These are phyloP conservation scores for Suillus paluster DNA, from an alignment of 768 basidiomycete species.

Conservation along the genomic window DNA sequence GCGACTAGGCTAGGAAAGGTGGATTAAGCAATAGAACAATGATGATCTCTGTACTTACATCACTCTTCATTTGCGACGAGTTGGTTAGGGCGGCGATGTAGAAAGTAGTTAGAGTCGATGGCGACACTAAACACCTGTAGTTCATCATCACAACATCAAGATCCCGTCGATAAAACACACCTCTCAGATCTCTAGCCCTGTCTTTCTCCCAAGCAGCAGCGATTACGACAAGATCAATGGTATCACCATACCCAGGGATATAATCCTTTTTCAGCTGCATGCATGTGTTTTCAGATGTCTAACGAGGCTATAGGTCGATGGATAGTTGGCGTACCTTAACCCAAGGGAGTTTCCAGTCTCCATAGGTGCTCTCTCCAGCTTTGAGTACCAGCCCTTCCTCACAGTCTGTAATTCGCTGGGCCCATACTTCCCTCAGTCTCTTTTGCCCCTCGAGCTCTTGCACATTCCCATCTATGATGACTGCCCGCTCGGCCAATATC, in stretches of 20 bases:
- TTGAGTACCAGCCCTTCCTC: constrained; percentile 84
- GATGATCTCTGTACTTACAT: constrained; percentile 38
- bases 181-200: constrained; percentile 75
- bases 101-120: constrained; percentile 77
- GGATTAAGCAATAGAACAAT: not conserved
- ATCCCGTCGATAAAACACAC: constrained; percentile 41
- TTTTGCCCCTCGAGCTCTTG: constrained; percentile 20
- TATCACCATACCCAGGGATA: constrained; percentile 83
- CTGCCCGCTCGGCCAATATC: constrained; percentile 61
- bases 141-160: constrained; percentile 7
- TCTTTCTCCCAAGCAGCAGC: constrained; percentile 83
- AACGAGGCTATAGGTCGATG: constrained; percentile 9
- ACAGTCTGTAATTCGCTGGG: constrained; percentile 50
- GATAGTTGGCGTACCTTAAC: constrained; percentile 59
- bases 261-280: constrained; percentile 80
- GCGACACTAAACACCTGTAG: constrained; percentile 53
- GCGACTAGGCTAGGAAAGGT: constrained; percentile 38
- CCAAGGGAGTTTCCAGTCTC: constrained; percentile 70
- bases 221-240: constrained; percentile 76
- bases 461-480: constrained; percentile 38
- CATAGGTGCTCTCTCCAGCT: constrained; percentile 68
- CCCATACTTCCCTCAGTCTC: constrained; percentile 50
- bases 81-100: constrained; percentile 74
- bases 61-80: constrained; percentile 38
- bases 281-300: not conserved